A percentile compares a stretch with the other conserved stretches of the same genome.
These are phyloP conservation scores for Quercus mongolica DNA, from an alignment of 306 rosid species.

Conservation along the genomic window DNA sequence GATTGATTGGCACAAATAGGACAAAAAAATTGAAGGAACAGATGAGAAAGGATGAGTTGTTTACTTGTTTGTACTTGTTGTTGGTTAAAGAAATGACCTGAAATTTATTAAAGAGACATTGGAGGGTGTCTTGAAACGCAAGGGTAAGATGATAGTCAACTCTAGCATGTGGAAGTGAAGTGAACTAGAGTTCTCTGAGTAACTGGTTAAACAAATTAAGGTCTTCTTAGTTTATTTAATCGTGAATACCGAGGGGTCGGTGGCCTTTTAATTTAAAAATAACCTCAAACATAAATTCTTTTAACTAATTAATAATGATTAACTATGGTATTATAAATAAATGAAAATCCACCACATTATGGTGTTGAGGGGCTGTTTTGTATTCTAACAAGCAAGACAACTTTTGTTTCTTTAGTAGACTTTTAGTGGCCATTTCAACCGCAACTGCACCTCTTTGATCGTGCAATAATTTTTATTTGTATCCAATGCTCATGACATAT, in stretches of 20 bases:
- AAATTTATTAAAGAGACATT: neutral
- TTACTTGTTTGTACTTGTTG: neutral
- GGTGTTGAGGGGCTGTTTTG: too few relatives aligned
- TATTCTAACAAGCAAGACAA: too few relatives aligned
- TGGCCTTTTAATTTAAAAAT: conserved; percentile 20
- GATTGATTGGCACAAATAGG: too few relatives aligned
- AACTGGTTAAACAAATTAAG: conserved; percentile 1
- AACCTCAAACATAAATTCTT: conserved; percentile 16
- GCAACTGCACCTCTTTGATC: too few relatives aligned
- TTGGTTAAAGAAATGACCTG: neutral
- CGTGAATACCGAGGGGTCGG: conserved; percentile 37
- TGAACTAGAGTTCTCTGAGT: conserved; percentile 21
- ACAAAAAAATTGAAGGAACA: too few relatives aligned
- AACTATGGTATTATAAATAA: neutral
- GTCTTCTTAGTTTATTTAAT: conserved; percentile 22
- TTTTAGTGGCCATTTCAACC: too few relatives aligned
- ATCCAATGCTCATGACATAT: too few relatives aligned
- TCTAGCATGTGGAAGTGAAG: conserved; percentile 47
- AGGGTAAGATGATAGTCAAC: conserved; percentile 45
- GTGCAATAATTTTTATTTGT: too few relatives aligned
- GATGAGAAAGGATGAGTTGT: neutral
- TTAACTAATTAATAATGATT: neutral
- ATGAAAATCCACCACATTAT: too few relatives aligned
- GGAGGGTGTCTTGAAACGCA: conserved; percentile 4
- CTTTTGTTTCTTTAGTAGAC: too few relatives aligned